Evolutionary conservation across 805 yeast species (phyloP).

Genomic region (Dipodascopsis uninucleata): DNA sequence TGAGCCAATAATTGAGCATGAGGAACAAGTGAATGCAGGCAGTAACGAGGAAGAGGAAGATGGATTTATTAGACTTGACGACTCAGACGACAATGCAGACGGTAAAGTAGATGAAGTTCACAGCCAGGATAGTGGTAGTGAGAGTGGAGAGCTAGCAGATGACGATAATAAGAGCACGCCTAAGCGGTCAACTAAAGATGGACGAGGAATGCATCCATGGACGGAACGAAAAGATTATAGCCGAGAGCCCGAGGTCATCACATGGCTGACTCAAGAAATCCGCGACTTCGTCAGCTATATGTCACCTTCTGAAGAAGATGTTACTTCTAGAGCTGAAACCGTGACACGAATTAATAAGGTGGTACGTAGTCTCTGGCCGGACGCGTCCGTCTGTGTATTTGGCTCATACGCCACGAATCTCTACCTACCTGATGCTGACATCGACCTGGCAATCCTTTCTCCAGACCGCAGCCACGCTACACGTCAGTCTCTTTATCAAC

Average conservation of each 20-base stretch:
- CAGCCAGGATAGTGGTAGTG: slow-evolving; percentile 9
- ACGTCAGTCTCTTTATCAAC: slow-evolving; percentile 62
- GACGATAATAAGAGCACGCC: slow-evolving; percentile 17
- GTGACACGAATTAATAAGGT: slow-evolving; percentile 56
- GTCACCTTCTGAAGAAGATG: slow-evolving; percentile 77
- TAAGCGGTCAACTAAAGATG: slow-evolving; percentile 30
- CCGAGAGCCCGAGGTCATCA: slow-evolving; percentile 69
- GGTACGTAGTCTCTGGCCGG: slow-evolving; percentile 63
- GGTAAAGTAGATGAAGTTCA: slow-evolving; percentile 4
- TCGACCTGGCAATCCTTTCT: slow-evolving; percentile 84
- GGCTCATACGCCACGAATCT: slow-evolving; percentile 94
- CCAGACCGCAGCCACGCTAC: slow-evolving; percentile 55
- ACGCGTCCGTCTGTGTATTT: slow-evolving; percentile 76
- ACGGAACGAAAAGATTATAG: slow-evolving; percentile 73
- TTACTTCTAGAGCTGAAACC: slow-evolving; percentile 59
- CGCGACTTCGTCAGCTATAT: slow-evolving; percentile 79
- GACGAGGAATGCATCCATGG: too few species aligned
- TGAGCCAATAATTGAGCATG: too few species aligned
- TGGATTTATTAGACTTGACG: too few species aligned
- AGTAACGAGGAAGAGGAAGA: too few species aligned
- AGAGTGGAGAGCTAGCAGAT: slow-evolving; percentile 3
- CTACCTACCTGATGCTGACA: slow-evolving; percentile 91
- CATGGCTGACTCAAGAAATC: slow-evolving; percentile 84
- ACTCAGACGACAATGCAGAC: slow-evolving; percentile 3
- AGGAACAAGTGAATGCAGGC: too few species aligned